Evolutionary conservation across 78 protist genomes (phyloP), one percentile per base, ranked within the genome.

Genomic region (Diacronema lutheri): DNA sequence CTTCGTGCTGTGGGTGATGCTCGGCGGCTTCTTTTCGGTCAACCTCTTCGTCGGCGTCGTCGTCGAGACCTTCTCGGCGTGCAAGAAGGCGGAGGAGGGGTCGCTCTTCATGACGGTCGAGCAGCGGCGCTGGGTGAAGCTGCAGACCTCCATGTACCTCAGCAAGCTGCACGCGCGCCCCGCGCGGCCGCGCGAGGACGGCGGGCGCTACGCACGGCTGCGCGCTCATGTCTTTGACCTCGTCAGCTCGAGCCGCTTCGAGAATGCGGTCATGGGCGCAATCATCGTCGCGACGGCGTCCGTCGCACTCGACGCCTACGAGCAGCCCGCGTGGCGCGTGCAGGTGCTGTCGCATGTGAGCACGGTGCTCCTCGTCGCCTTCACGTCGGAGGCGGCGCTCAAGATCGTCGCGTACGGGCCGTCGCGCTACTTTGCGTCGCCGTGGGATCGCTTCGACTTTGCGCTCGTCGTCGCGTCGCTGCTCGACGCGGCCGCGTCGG

Each of bases 391-490:
- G 66, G 33, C 33, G 66, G 2, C 33, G 35, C 66, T 61, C 35
- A 21, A 29, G 35, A 21, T 61, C 35, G 13, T 3, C 66, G 33
- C 66, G 26, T 29, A 7, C 35, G 66, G 66, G 33, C 11, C 33
- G 33, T n/a, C 29, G 20, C 1, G 26, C 33, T 61, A 16, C 66
- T 26, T 20, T 14, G 29, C 66, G 35, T 4, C 16, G 13, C 25
- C 25, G 25, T 61, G 66, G 66, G 26, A 61, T 35, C 66, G 66
- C 66, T 29, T 61, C 66, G 66, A 61, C 76, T 72, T 85, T 14
- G 14, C 72, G 29, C 21, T 85, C 44, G 69, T 68, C 19, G 6
- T 35, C 40, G 7, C 44, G 56, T 85, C 88, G 19, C 13, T 72
- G 65, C 33, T 26, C 66, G 66, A 61, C 38, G 26, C 20, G 16